Conservation (phyloP, 495 filamentous ascomycete genomes). For the Thozetella sp. region DNA sequence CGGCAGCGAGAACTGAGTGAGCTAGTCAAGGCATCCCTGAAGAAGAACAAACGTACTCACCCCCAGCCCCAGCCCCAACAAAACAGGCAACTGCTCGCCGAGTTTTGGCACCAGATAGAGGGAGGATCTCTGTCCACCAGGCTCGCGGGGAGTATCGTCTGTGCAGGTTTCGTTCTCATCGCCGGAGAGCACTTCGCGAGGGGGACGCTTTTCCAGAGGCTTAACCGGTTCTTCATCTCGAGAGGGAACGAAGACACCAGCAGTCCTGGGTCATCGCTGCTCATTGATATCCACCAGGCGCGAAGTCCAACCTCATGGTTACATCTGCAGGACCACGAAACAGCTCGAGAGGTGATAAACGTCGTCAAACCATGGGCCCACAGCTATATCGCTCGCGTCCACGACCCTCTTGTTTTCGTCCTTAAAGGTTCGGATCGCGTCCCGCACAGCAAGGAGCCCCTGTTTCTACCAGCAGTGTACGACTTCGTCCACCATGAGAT, state of each 20-base stretch:
- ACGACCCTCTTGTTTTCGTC: slow-evolving; percentile 68
- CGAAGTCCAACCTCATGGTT: slow-evolving; percentile 72
- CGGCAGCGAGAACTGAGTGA: slow-evolving; percentile 65
- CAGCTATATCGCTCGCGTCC: slow-evolving; percentile 68
- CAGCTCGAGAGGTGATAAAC: slow-evolving; percentile 68
- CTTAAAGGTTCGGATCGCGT: slow-evolving; percentile 63
- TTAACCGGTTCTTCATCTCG: slow-evolving; percentile 36
- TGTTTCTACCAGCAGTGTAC: slow-evolving; percentile 52
- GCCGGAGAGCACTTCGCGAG: slow-evolving; percentile 69
- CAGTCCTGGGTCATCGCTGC: slow-evolving; percentile 35
- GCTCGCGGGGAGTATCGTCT: slow-evolving; percentile 60
- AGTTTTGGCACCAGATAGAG: slow-evolving; percentile 51
- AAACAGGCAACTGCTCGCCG: neutral
- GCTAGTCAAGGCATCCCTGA: slow-evolving; percentile 43
- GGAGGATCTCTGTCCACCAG: slow-evolving; percentile 56
- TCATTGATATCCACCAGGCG: slow-evolving; percentile 63
- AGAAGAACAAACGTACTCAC: slow-evolving; percentile 22
- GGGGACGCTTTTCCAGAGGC: slow-evolving; percentile 43
- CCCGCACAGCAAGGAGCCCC: slow-evolving; percentile 33
- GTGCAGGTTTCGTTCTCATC: slow-evolving; percentile 61
- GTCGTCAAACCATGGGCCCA: slow-evolving; percentile 66
- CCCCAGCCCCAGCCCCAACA: slow-evolving; percentile 19
- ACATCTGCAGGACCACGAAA: slow-evolving; percentile 71
- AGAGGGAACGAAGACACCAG: slow-evolving; percentile 17
- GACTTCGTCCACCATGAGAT: slow-evolving; percentile 61